phyloP scores from a whole-genome alignment of 1,284 basidiomycete species.

The Heimioporus retisporus region DNA sequence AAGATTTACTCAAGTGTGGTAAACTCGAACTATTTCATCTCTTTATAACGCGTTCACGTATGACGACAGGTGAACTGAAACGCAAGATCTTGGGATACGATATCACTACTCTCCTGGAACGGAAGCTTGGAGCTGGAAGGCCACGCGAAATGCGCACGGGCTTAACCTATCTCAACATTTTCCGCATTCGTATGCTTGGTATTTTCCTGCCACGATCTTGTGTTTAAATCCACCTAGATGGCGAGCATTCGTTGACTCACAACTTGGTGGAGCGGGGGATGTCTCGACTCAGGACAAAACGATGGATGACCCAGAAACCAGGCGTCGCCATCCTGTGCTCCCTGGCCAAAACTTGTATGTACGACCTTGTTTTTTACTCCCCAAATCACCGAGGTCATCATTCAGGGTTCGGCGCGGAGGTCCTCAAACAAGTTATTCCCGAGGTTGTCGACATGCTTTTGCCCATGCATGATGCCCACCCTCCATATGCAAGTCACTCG shows the following conservation, averaged over 20 bases:
- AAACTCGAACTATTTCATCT: neutral
- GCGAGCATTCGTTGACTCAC: slow-evolving; percentile 18
- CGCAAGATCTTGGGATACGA: slow-evolving; percentile 20
- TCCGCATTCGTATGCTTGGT: slow-evolving; percentile 19
- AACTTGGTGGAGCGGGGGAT: slow-evolving; percentile 23
- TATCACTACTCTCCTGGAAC: slow-evolving; percentile 17
- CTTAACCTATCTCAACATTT: slow-evolving; percentile 21
- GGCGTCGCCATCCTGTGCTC: slow-evolving; percentile 23
- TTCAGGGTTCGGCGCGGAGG: slow-evolving; percentile 22
- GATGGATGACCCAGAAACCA: slow-evolving; percentile 19
- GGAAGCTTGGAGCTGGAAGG: slow-evolving; percentile 18
- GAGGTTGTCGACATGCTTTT: slow-evolving; percentile 23
- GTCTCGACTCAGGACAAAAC: slow-evolving; percentile 14
- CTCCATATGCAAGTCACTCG: slow-evolving; percentile 6
- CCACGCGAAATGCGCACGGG: slow-evolving; percentile 22
- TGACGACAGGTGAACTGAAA: slow-evolving; percentile 7
- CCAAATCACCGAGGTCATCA: neutral
- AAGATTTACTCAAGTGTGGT: slow-evolving; percentile 22
- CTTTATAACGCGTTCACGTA: neutral
- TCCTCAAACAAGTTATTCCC: slow-evolving; percentile 14
- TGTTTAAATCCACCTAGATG: slow-evolving; percentile 10
- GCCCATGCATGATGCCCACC: slow-evolving; percentile 10
- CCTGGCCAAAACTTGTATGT: slow-evolving; percentile 25
- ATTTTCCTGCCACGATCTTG: neutral
- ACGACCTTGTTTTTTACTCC: neutral